Base-by-base conservation (phyloP, 495 filamentous ascomycete species). In the Penicillium ochrochloron region DNA sequence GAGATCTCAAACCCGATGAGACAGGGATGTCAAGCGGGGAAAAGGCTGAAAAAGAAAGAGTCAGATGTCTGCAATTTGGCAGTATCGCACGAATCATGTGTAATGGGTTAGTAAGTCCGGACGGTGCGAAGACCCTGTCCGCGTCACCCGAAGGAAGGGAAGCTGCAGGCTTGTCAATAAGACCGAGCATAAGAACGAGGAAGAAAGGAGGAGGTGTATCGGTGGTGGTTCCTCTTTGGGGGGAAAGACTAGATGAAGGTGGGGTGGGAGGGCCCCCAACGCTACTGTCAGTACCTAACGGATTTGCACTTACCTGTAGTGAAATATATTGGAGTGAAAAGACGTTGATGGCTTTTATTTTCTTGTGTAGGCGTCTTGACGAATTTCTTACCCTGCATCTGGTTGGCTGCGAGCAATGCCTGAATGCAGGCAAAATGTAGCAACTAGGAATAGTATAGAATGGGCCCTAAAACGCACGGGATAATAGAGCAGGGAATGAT, bases 151-250 rank as follows among this genome's bases (percentile, higher is more conserved):
- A 17, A 17, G 5, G 48, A 52, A 52, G 27, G 25, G 23, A 17
- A 31, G 48, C 48, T 52, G 48, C 48, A 31, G 25, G 48, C 25
- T 52, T 29, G 48, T 48, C 21, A 31, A 31, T n/a, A 31, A 31
- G 48, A 27, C 15, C 6, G 48, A 29, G 5, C 25, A 31, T 52
- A 11, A 52, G 25, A 51, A 31, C 48, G 48, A 31, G 15, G 25
- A 31, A 12, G 14, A 15, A n/a, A 12, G 15, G 48, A 52, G 48
- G 23, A n/a, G 48, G 23, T 15, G 42, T 19, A 23, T 23, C n/a
- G 19, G 19, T 9, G 42, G 42, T 48, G 42, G 42, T 41, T 14
- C 15, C 3, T 48, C 42, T 3, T 48, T 48, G 42, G 41, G 42
- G 12, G 42, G n/a, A 48, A 12, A 11, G 37, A 15, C 37, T 41